phyloP scores from a whole-genome alignment of 495 filamentous ascomycete species.

The Podospora conica region DNA sequence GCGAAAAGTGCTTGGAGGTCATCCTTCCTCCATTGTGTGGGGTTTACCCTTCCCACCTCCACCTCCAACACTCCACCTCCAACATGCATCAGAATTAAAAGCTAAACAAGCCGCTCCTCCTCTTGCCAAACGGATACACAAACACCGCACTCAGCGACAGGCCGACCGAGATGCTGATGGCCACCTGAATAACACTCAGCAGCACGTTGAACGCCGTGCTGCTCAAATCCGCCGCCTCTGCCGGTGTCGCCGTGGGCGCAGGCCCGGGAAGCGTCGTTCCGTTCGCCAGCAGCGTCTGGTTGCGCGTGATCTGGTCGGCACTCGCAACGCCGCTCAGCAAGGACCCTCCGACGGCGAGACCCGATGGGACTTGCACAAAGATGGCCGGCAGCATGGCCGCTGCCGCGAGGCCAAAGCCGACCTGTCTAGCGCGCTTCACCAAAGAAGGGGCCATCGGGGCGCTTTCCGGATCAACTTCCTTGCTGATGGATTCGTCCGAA shows the following conservation, averaged over 20 bases:
- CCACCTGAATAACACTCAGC: conserved; percentile 83
- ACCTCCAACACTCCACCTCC: no score
- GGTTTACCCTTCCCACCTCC: no score
- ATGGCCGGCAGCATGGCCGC: conserved; percentile 88
- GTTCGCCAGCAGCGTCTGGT: conserved; percentile 31
- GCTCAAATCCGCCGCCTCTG: conserved; percentile 36
- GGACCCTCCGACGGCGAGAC: conserved; percentile 76
- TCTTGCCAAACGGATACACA: conserved; percentile 89
- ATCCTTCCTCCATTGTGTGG: no score
- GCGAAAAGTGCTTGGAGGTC: no score
- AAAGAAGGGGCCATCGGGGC: conserved; percentile 4
- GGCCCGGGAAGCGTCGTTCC: conserved; percentile 25
- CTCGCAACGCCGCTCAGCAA: conserved; percentile 78
- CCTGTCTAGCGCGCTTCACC: conserved; percentile 16
- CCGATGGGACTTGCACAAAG: conserved; percentile 89
- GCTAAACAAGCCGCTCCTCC: conserved; percentile 80
- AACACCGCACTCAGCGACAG: conserved; percentile 79
- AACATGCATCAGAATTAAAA: conserved; percentile 49
- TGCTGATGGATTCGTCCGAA: conserved; percentile 12
- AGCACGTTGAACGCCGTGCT: conserved; percentile 76
- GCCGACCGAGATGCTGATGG: conserved; percentile 88
- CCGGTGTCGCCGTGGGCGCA: conserved; percentile 14
- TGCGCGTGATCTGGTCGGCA: conserved; percentile 67
- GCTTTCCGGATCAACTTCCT: conserved; percentile 18
- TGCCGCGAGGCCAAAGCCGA: conserved; percentile 73